These are phyloP conservation scores for Chytriomyces sp. DNA, from an alignment of 192 early-diverging fungal species.

Conservation along the genomic window DNA sequence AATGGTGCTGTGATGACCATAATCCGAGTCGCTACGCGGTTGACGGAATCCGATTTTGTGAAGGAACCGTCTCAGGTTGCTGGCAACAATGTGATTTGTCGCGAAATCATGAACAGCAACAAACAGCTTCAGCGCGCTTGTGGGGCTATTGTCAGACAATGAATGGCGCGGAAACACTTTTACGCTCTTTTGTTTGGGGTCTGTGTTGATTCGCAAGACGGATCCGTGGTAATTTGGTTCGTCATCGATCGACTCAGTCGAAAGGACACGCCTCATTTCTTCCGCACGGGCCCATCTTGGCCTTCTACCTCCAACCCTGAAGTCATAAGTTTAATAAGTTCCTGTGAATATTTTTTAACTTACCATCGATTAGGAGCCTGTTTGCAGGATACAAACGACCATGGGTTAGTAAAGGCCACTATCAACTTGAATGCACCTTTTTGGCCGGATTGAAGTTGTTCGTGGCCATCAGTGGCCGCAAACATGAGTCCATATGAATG, in stretches of 20 bases:
- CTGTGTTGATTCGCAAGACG: too few species aligned
- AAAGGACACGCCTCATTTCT: neutral
- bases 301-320: neutral
- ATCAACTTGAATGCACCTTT: neutral
- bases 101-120: conserved; percentile 5
- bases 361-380: too few species aligned
- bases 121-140: neutral
- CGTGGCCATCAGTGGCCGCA: neutral
- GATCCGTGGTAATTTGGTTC: too few species aligned
- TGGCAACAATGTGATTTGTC: neutral
- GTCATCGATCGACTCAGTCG: too few species aligned
- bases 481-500: neutral
- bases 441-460: conserved; percentile 1
- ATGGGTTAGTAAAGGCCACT: too few species aligned
- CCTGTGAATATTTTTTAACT: neutral
- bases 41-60: neutral
- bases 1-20: neutral
- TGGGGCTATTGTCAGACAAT: too few species aligned
- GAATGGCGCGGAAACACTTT: too few species aligned
- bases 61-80: conserved; percentile 1
- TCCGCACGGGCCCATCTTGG: conserved; percentile 8
- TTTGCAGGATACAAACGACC: too few species aligned
- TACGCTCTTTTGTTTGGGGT: too few species aligned
- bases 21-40: neutral
- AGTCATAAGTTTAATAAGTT: neutral